Evolutionary conservation across 2,329 filamentous ascomycete genomes (phyloP), one percentile per base, ranked within the genome.

Genomic region (Phoma sp.): DNA sequence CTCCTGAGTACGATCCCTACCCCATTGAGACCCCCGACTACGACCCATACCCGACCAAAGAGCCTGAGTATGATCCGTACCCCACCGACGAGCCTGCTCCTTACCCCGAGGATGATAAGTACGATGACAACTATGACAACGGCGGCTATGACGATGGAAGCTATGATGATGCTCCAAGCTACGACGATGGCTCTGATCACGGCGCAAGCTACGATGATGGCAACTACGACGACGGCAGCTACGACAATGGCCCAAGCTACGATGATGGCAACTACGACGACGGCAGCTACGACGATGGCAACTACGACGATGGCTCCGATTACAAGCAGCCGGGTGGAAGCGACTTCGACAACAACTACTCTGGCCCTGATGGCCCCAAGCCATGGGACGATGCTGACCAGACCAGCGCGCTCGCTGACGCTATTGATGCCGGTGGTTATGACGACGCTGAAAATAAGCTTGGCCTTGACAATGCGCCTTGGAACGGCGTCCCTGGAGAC

Each of bases 341-440:
- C 13, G 31, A 27, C 25, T 47, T 49, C n/a, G 53, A 51, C 47
- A 56, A 35, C 41, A 51, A 51, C 32, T 56, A 56, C 47, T 35
- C 36, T 8, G 43, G 39, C 27, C 41, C 52, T 3, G 45, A 55
- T 17, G 46, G 52, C 15, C 52, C 52, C 2, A 44, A 45, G 29
- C 52, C 52, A 4, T 55, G 52, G 52, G 52, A 55, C 27, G 52
- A 55, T 10, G 35, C 29, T 10, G 40, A 50, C 8, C 39, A 40
- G 22, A 55, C 45, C 13, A 40, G 32, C 29, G 45, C 50, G 10
- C 41, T 45, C 4, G 52, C 52, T n/a, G 52, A 55, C 25, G 45
- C 52, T 1, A 55, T 55, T 8, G 45, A 55, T 3, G 35, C 22
- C 2, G 36, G 36, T 6, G 45, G 41, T 15, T 55, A 45, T 13